Base-by-base conservation (phyloP, 768 basidiomycete genomes). In the Xanthoconium stramineum region DNA sequence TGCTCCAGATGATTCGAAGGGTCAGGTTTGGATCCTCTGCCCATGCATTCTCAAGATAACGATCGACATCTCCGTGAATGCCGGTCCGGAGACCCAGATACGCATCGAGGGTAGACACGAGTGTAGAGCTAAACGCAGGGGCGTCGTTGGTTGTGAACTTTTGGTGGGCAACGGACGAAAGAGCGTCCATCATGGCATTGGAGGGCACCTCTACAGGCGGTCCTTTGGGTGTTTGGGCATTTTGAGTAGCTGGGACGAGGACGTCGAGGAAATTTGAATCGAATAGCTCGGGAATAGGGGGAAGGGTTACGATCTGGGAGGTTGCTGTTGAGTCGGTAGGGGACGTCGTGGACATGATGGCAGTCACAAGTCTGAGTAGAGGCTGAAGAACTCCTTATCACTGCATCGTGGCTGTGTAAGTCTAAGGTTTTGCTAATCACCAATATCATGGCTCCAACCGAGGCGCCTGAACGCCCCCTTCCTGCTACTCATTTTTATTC, bases 401-500 rank as follows among this genome's bases (percentile, higher is more conserved):
- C 24, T 24, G 24, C 24, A 4, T 24, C 24, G 24, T 24, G 24
- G 24, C 24, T 24, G 24, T 24, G 24, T 2, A 24, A 24, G 24
- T 24, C 24, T 4, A 24, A 14, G 17, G 3, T n/a, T 36, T 52
- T 52, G 36, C 60, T 61, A 63, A 50, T 63, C 45, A 50, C 59
- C 45, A 50, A 35, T 35, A 13, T 37, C 17, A 68, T 66, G 63
- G 43, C 57, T 11, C 58, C 66, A 36, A 49, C 54, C n/a, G 59
- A 66, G 37, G 80, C 79, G 0, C 73, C 70, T 15, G 71, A 76
- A 38, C 70, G 50, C 19, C 73, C 79, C 3, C 74, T 92, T 2
- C 83, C 86, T 20, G 75, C 80, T 35, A 75, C 77, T 6, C 76
- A 83, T 32, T 89, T 86, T 68, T 89, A 88, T 66, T 88, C 91